Evolutionary conservation across 2,329 filamentous ascomycete species (phyloP).

Genomic region (Xylariales sp.): DNA sequence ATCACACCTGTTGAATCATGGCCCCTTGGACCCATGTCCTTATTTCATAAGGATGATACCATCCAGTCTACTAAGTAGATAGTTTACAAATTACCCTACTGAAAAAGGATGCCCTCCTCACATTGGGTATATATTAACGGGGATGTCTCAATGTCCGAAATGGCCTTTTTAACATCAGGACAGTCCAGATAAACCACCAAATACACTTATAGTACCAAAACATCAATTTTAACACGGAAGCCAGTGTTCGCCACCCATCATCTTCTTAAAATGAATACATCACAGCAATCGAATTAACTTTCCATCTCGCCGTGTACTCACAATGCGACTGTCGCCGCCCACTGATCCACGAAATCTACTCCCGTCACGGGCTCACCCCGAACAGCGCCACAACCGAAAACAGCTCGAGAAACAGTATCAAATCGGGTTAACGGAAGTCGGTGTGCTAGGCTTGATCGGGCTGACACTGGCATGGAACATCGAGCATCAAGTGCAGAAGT

Average conservation of each 20-base stretch:
- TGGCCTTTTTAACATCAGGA: not conserved
- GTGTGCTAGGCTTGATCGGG: slow-evolving; percentile 48
- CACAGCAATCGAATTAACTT: not conserved
- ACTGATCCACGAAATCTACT: slow-evolving; percentile 46
- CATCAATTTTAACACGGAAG: not conserved
- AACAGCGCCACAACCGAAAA: slow-evolving; percentile 53
- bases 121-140: no score
- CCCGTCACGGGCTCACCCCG: slow-evolving; percentile 54
- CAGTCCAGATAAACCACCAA: slow-evolving; percentile 4
- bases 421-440: slow-evolving; percentile 55
- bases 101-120: slow-evolving; percentile 5
- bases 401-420: slow-evolving; percentile 54
- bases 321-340: slow-evolving; percentile 31
- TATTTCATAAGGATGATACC: slow-evolving; percentile 15
- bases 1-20: not conserved
- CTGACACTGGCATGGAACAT: slow-evolving; percentile 56
- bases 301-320: not conserved
- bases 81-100: not conserved
- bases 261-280: not conserved
- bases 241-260: not conserved
- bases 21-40: slow-evolving; percentile 8
- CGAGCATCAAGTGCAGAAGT: slow-evolving; percentile 54
- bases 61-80: not conserved
- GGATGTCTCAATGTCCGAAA: not conserved
- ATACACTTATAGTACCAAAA: not conserved